A percentile compares a stretch with the other conserved stretches of the same genome.
Evolutionary conservation across 176 grass and related monocot species (phyloP).

Genomic region (Oryza rufipogon): DNA sequence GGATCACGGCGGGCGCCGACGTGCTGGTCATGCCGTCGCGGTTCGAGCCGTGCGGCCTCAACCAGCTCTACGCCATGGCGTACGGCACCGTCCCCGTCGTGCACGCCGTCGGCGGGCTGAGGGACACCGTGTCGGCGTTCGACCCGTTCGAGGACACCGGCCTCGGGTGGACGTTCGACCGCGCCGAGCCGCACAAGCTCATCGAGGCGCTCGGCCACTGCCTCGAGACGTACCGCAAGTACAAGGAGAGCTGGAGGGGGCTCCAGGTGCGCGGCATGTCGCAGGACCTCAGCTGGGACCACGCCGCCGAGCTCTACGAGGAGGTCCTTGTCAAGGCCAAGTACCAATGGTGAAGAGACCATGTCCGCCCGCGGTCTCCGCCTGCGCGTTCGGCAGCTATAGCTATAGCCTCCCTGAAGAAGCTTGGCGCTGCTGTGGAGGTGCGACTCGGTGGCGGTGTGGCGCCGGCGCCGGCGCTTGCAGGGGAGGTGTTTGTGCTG

Average conservation of each 20-base stretch:
- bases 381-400: neutral
- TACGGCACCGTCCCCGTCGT: slow-evolving; percentile 93
- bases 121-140: slow-evolving; percentile 80
- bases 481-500: neutral
- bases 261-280: slow-evolving; percentile 77
- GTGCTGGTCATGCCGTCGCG: slow-evolving; percentile 87
- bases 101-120: slow-evolving; percentile 87
- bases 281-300: slow-evolving; percentile 91
- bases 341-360: slow-evolving; percentile 75
- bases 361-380: neutral
- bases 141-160: slow-evolving; percentile 66
- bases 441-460: neutral
- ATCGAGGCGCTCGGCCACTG: slow-evolving; percentile 70
- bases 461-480: neutral
- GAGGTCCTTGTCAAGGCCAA: slow-evolving; percentile 94
- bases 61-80: slow-evolving; percentile 91
- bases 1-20: slow-evolving; percentile 85
- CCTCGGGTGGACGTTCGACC: slow-evolving; percentile 86
- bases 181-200: slow-evolving; percentile 69
- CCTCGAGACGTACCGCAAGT: slow-evolving; percentile 67
- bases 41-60: slow-evolving; percentile 94
- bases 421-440: neutral
- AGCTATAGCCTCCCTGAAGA: neutral
- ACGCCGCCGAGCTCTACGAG: slow-evolving; percentile 83
- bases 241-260: slow-evolving; percentile 73